Percentiles rank a stretch among this genome's conserved stretches.
Conservation (phyloP, 1,139 yeast species). For the Candida sp. region DNA sequence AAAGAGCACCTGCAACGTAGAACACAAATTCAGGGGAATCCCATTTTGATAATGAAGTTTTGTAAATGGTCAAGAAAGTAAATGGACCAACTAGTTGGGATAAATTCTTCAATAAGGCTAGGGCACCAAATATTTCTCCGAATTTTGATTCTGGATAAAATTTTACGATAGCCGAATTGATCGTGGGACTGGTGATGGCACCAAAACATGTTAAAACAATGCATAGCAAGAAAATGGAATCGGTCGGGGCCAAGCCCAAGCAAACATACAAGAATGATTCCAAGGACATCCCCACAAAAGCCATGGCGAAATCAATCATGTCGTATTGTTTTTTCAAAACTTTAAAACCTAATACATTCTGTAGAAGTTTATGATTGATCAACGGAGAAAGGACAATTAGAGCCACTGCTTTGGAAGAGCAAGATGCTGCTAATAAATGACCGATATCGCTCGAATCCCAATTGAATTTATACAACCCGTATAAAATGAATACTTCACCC, state of each 20-base stretch:
- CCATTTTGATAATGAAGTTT: conserved; percentile 15
- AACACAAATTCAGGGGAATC: conserved; percentile 17
- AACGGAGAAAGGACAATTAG: conserved; percentile 34
- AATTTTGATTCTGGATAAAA: conserved; percentile 36
- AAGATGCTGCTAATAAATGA: conserved; percentile 51
- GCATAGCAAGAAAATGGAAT: conserved; percentile 16
- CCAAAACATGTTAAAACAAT: conserved; percentile 46
- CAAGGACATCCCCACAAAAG: conserved; percentile 22
- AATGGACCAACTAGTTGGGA: conserved; percentile 25
- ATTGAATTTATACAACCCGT: conserved; percentile 52
- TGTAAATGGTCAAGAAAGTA: conserved; percentile 25
- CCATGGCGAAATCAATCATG: conserved; percentile 46
- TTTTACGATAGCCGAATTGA: conserved; percentile 33
- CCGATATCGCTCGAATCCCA: conserved; percentile 65
- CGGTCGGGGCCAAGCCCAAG: conserved; percentile 14
- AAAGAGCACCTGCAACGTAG: conserved; percentile 8
- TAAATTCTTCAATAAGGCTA: conserved; percentile 31
- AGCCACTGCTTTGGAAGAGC: conserved; percentile 38
- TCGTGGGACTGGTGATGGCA: conserved; percentile 31
- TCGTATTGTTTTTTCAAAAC: conserved; percentile 46
- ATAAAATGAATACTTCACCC: conserved; percentile 50
- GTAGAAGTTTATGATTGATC: conserved; percentile 24
- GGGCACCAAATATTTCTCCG: conserved; percentile 40
- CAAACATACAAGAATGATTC: conserved; percentile 43
- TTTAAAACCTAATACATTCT: conserved; percentile 23